phyloP scores from a whole-genome alignment of 805 yeast species.

The Candida railenensis region DNA sequence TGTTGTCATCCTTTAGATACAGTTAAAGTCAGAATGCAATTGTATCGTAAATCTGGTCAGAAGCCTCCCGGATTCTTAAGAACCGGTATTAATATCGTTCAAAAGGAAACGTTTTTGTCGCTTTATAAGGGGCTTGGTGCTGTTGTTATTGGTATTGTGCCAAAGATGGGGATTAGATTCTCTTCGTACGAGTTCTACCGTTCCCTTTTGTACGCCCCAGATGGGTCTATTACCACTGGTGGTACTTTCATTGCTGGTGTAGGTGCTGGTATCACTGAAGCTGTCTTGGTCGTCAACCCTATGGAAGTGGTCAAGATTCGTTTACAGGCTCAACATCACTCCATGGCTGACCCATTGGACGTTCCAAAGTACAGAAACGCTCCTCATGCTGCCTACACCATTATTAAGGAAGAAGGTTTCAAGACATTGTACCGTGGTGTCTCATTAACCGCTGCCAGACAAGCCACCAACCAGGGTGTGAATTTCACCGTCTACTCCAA shows the following conservation, averaged over 20 bases:
- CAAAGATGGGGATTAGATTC: slow-evolving; percentile 97
- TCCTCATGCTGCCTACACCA: slow-evolving; percentile 81
- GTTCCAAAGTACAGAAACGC: slow-evolving; percentile 90
- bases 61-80: slow-evolving; percentile 83
- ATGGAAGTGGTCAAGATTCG: slow-evolving; percentile 97
- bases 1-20: slow-evolving; percentile 98
- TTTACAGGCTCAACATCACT: slow-evolving; percentile 92
- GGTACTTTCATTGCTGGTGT: slow-evolving; percentile 89
- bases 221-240: slow-evolving; percentile 68
- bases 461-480: slow-evolving; percentile 98
- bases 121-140: slow-evolving; percentile 96
- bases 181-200: slow-evolving; percentile 91
- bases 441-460: slow-evolving; percentile 93
- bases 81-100: slow-evolving; percentile 77
- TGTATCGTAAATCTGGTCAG: slow-evolving; percentile 67
- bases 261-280: slow-evolving; percentile 96
- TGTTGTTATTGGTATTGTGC: slow-evolving; percentile 94
- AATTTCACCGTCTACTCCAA: slow-evolving; percentile 94
- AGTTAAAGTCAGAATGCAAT: slow-evolving; percentile 95
- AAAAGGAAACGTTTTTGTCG: slow-evolving; percentile 79
- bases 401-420: slow-evolving; percentile 88
- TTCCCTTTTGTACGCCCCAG: slow-evolving; percentile 58
- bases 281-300: slow-evolving; percentile 91
- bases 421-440: slow-evolving; percentile 91
- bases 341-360: slow-evolving; percentile 78